Base-by-base conservation (phyloP, 768 basidiomycete genomes). In the Dictyophora rubrovolvata region DNA sequence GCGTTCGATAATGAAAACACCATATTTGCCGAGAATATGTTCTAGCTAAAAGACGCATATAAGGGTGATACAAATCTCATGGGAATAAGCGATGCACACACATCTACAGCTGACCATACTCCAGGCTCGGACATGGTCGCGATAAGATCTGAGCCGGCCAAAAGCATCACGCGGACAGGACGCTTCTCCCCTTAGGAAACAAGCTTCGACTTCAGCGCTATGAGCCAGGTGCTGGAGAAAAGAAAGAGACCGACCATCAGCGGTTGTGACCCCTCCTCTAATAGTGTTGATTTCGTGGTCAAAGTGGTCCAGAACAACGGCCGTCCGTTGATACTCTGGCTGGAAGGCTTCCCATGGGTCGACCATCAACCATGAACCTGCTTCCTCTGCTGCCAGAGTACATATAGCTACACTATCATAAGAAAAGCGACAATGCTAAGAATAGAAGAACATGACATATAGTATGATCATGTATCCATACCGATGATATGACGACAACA, bases 331-430 rank as follows among this genome's bases (percentile, higher is more conserved):
- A 75, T 99, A 99, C 34, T 72, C 69, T 51, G 82, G 77, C 71
- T 93, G 94, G 70, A 90, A 87, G 14, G 94, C 93, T 72, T 99
- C 96, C 94, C 94, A 99, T 18, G 93, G 78, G 69, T 99, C 96
- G 48, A 97, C 88, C 93, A 96, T 97, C 49, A 99, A 78, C 92
- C 92, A 97, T 20, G 84, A 81, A 49, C 86, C 86, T 1, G 94
- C 92, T 68, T 94, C 85, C 69, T 93, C 88, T 34, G 92, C 84
- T 11, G 91, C 95, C 36, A 93, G 79, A 55, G 81, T 86, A 73
- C 90, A 93, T 89, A 92, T 93, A 65, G 82, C 81, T 56, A 88
- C 87, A 62, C 90, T 91, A 70, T 46, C 65, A 18, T n/a, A n/a
- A n/a, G n/a, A n/a, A n/a, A n/a, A n/a, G n/a, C n/a, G 68, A 63